Evolutionary conservation across 2,329 filamentous ascomycete genomes (phyloP), one percentile per base, ranked within the genome.

Genomic region (Neobulgaria alba): DNA sequence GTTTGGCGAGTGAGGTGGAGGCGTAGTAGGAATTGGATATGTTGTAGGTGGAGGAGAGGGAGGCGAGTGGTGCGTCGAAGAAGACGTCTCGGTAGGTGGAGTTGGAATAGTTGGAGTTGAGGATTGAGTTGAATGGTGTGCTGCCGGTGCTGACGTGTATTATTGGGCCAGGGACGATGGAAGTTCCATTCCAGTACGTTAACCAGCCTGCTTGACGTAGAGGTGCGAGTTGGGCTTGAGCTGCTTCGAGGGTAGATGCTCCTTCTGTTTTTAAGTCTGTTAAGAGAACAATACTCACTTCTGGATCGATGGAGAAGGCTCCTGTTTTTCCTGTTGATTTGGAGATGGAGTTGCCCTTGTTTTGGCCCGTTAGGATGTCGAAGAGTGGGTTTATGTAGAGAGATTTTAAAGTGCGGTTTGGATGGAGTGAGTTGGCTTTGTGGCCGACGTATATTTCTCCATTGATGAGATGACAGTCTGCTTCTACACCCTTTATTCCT

Each of bases 331-430:
- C 17, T 2, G 39, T n/a, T 9, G 17, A 26, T 8, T 40, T 30
- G 3, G 39, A 38, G 8, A 48, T 12, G 3, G 12, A 29, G 17
- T 36, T 41, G 2, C 10, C 29, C 5, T 29, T 16, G 34, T 56
- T 81, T 51, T 77, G 69, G 12, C 67, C 67, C 23, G 66, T 59
- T 5, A 81, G 60, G 0, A 75, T 72, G 42, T 67, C 63, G 19
- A 77, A 60, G 39, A 81, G 72, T 2, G 76, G 77, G 32, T 75
- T 63, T 47, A 80, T 67, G 55, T 79, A 81, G 19, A 80, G 65
- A 2, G 67, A 68, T 36, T 70, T 61, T 3, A 81, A 64, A 1
- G 76, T 80, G 19, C 73, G 67, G 18, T 61, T 59, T 14, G 61
- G 51, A 7, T 68, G 74, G 10, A 80, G 60, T 12, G 74, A 70